Evolutionary conservation across 129 eudicot species (phyloP).

Genomic region (Helianthus tuberosus): DNA sequence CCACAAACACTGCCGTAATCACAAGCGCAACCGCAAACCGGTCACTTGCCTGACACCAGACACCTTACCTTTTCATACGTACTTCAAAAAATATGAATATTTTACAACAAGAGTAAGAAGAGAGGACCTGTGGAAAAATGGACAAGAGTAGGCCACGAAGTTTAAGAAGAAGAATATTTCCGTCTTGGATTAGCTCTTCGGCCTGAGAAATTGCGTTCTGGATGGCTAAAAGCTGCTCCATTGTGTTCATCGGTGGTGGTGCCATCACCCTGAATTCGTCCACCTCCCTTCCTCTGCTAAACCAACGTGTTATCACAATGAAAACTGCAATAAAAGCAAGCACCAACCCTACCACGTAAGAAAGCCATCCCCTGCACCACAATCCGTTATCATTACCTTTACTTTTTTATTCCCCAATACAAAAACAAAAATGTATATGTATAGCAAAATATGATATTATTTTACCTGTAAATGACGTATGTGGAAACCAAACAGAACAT

Average conservation of each 20-base stretch:
- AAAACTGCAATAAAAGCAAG: slow-evolving; percentile 51
- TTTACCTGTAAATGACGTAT: slow-evolving; percentile 59
- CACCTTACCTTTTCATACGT: background rate
- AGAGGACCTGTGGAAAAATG: slow-evolving; percentile 77
- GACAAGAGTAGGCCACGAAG: slow-evolving; percentile 74
- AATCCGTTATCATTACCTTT: background rate
- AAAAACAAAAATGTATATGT: background rate
- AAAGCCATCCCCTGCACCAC: slow-evolving; percentile 75
- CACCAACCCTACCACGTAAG: slow-evolving; percentile 55
- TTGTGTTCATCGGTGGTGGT: slow-evolving; percentile 82
- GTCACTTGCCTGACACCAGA: slow-evolving; percentile 69
- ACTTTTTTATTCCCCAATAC: background rate
- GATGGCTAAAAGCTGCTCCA: slow-evolving; percentile 97
- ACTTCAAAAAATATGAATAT: background rate
- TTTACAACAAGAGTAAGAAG: background rate
- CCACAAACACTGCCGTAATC: slow-evolving; percentile 45
- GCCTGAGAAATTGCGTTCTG: slow-evolving; percentile 89
- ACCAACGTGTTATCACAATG: slow-evolving; percentile 55
- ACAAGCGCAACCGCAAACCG: slow-evolving; percentile 54
- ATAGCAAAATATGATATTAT: background rate
- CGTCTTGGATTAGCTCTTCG: slow-evolving; percentile 87
- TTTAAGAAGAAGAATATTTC: slow-evolving; percentile 77
- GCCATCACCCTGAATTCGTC: slow-evolving; percentile 70
- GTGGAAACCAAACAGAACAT: slow-evolving; percentile 61
- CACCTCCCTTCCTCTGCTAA: slow-evolving; percentile 46